Percentiles rank a stretch among this genome's conserved stretches.
These are phyloP conservation scores for Lactarius pseudohatsudake DNA, from an alignment of 768 basidiomycete species.

Conservation along the genomic window DNA sequence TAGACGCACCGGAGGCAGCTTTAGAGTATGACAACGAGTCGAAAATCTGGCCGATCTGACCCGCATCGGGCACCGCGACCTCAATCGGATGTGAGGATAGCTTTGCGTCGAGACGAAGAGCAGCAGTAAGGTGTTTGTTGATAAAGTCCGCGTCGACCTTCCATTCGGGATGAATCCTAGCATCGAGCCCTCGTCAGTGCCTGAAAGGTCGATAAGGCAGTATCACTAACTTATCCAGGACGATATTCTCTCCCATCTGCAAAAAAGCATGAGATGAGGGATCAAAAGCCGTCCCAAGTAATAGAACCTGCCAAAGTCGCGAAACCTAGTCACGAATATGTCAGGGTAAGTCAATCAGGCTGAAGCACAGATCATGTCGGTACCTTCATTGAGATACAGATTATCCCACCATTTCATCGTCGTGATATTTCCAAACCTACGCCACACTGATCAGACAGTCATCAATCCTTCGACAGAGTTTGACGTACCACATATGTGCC, in stretches of 20 bases:
- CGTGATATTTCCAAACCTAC: slow-evolving; percentile 87
- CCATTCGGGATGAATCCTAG: slow-evolving; percentile 81
- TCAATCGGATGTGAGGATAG: slow-evolving; percentile 91
- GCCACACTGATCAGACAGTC: background rate
- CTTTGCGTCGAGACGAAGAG: slow-evolving; percentile 80
- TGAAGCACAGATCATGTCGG: slow-evolving; percentile 39
- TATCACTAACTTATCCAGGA: slow-evolving; percentile 13
- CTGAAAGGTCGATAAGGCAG: background rate
- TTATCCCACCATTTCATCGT: slow-evolving; percentile 95
- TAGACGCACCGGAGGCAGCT: slow-evolving; percentile 63
- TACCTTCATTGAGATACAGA: slow-evolving; percentile 82
- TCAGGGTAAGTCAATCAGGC: slow-evolving; percentile 9
- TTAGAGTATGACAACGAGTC: slow-evolving; percentile 87
- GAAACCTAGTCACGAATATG: slow-evolving; percentile 67
- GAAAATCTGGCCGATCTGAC: slow-evolving; percentile 78
- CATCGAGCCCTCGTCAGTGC: slow-evolving; percentile 9
- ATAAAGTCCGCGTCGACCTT: slow-evolving; percentile 81
- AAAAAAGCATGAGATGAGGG: slow-evolving; percentile 6
- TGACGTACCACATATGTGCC: slow-evolving; percentile 71
- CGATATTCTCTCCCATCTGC: slow-evolving; percentile 53
- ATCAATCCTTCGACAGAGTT: background rate
- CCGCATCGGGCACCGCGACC: slow-evolving; percentile 84
- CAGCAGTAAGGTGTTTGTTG: slow-evolving; percentile 67
- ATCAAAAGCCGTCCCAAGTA: slow-evolving; percentile 21
- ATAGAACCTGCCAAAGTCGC: slow-evolving; percentile 61